Evolutionary conservation across 164 flowering plant species (phyloP).

Genomic region (Stephania yunnanensis): DNA sequence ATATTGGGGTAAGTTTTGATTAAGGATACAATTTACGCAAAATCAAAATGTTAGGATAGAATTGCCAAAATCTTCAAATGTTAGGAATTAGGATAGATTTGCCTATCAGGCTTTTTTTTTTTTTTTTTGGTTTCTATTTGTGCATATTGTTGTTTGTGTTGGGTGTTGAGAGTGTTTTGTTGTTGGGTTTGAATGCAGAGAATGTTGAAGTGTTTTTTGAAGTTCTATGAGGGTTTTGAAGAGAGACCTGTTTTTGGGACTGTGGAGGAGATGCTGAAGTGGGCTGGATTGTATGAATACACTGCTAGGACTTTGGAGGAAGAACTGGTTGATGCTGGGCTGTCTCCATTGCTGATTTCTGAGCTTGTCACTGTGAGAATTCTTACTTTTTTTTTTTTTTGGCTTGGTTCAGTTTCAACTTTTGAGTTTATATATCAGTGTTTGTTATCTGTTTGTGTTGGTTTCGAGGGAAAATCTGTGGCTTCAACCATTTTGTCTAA

Average conservation of each 20-base stretch:
- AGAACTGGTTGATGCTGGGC: conserved; percentile 48
- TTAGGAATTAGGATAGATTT: no score
- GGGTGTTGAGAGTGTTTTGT: background rate
- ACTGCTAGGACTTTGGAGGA: conserved; percentile 53
- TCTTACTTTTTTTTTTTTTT: background rate
- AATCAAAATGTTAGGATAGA: no score
- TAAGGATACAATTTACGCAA: no score
- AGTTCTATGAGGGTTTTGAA: conserved; percentile 51
- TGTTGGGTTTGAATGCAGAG: conserved; percentile 27
- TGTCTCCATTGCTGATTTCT: conserved; percentile 53
- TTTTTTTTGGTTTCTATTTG: no score
- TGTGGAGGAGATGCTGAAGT: conserved; percentile 86
- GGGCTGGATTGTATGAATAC: conserved; percentile 70
- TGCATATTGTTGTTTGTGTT: background rate
- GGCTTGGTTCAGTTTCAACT: no score
- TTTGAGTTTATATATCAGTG: no score
- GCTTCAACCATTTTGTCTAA: no score
- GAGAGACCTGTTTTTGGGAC: conserved; percentile 68
- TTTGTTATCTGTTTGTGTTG: no score
- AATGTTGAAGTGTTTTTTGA: conserved; percentile 49
- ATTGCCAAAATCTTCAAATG: no score
- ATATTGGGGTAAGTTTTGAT: no score
- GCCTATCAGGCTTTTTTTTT: no score
- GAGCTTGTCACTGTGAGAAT: conserved; percentile 85
- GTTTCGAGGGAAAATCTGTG: no score